These are phyloP conservation scores for Gossypium bickii DNA, from an alignment of 345 rosid species.

Conservation along the genomic window DNA sequence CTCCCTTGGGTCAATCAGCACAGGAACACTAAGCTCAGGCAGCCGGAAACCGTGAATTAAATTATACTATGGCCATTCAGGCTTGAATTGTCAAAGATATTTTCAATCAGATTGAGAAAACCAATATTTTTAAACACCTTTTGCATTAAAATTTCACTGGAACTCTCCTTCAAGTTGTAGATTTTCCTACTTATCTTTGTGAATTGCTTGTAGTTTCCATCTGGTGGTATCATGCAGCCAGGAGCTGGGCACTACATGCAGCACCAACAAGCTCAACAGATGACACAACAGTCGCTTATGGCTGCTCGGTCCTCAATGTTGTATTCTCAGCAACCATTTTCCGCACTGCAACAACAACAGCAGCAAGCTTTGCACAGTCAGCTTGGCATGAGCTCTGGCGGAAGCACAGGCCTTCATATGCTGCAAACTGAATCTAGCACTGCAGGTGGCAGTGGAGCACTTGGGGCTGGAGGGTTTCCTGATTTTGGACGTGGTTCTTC, in stretches of 20 bases:
- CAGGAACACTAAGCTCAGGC: not conserved
- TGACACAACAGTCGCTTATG: slow-evolving; percentile 85
- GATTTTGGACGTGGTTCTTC: slow-evolving; percentile 56
- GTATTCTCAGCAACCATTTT: slow-evolving; percentile 73
- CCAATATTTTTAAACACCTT: not conserved
- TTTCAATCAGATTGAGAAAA: too few relatives aligned
- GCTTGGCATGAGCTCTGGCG: slow-evolving; percentile 82
- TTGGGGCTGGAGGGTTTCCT: slow-evolving; percentile 60
- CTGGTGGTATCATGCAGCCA: slow-evolving; percentile 69
- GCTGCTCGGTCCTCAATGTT: slow-evolving; percentile 88
- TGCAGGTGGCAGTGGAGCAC: slow-evolving; percentile 65
- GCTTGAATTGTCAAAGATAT: not conserved
- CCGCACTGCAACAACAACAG: slow-evolving; percentile 84
- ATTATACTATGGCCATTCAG: not conserved
- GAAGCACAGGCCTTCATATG: slow-evolving; percentile 55
- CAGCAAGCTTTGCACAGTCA: slow-evolving; percentile 82
- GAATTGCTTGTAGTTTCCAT: slow-evolving; percentile 48
- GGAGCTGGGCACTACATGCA: slow-evolving; percentile 78
- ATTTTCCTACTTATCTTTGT: slow-evolving; percentile 2
- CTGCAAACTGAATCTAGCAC: slow-evolving; percentile 51
- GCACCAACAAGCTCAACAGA: slow-evolving; percentile 85
- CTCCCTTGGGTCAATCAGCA: not conserved
- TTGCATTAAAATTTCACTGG: not conserved
- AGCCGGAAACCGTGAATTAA: not conserved
- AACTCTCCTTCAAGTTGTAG: not conserved